phyloP scores from a whole-genome alignment of 2,329 filamentous ascomycete species.

The Lecanoromycetidae sp. region DNA sequence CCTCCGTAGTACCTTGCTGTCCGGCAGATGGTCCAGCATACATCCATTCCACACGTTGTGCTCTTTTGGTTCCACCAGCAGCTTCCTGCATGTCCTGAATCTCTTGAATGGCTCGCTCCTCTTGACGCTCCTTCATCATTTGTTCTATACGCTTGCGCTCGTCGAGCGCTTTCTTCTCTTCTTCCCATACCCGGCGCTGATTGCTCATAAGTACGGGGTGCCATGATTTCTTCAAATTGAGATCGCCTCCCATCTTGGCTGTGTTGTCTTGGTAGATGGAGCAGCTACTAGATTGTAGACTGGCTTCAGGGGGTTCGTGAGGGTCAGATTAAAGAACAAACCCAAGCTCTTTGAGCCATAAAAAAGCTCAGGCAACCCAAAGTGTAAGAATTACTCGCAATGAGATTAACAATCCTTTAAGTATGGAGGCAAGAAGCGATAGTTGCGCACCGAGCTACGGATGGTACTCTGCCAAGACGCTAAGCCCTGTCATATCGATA shows the following conservation, averaged over 20 bases:
- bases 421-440: too few relatives aligned
- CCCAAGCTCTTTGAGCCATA: too few relatives aligned
- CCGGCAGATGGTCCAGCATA: conserved; percentile 76
- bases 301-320: too few relatives aligned
- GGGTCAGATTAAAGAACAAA: not conserved
- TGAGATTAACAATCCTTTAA: too few relatives aligned
- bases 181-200: conserved; percentile 78
- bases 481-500: not conserved
- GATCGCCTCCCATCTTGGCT: conserved; percentile 60
- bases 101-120: conserved; percentile 86
- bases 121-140: conserved; percentile 81
- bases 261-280: not conserved
- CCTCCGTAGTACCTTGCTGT: conserved; percentile 64
- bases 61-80: conserved; percentile 66
- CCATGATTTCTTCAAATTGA: conserved; percentile 67
- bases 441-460: too few relatives aligned
- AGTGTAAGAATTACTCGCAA: too few relatives aligned
- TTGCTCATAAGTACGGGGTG: conserved; percentile 86
- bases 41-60: conserved; percentile 94
- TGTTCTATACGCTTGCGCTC: conserved; percentile 91
- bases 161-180: conserved; percentile 82
- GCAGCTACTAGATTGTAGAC: too few relatives aligned
- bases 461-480: conserved; percentile 7
- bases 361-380: not conserved
- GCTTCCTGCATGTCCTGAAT: conserved; percentile 81